Percentiles rank a stretch among this genome's conserved stretches.
These are phyloP conservation scores for Nematodospora anomalae DNA, from an alignment of 1,139 yeast species.

Conservation along the genomic window DNA sequence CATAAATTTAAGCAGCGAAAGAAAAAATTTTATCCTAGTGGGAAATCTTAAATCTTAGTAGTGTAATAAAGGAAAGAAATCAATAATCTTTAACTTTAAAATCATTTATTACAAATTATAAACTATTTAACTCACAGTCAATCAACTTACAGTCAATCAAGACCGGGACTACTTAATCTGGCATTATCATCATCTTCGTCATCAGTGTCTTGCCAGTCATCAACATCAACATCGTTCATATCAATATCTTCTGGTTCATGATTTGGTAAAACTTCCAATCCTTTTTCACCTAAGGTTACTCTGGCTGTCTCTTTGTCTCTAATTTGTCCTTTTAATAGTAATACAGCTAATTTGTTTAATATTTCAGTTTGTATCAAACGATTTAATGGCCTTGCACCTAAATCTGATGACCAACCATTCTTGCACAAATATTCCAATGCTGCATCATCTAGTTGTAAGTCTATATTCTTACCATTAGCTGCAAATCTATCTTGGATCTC, in stretches of 20 bases:
- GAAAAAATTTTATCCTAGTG: too few species aligned
- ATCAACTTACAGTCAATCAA: slow-evolving; percentile 10
- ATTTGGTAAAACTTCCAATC: slow-evolving; percentile 80
- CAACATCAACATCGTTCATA: slow-evolving; percentile 54
- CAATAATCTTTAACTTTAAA: too few species aligned
- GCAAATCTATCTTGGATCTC: slow-evolving; percentile 87
- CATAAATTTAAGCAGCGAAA: too few species aligned
- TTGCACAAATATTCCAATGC: slow-evolving; percentile 81
- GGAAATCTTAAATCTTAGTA: too few species aligned
- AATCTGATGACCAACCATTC: slow-evolving; percentile 86
- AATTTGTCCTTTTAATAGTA: slow-evolving; percentile 82
- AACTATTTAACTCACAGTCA: not conserved
- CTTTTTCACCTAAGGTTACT: slow-evolving; percentile 59
- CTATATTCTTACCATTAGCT: slow-evolving; percentile 74
- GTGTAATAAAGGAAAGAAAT: too few species aligned
- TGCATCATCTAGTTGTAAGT: slow-evolving; percentile 64
- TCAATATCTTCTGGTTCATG: slow-evolving; percentile 68
- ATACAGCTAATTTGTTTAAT: slow-evolving; percentile 84
- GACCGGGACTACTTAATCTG: slow-evolving; percentile 8
- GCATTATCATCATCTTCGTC: slow-evolving; percentile 53
- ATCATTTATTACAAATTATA: too few species aligned
- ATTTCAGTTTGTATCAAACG: slow-evolving; percentile 87
- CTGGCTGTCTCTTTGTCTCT: slow-evolving; percentile 81
- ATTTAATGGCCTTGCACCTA: slow-evolving; percentile 98
- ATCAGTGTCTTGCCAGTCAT: slow-evolving; percentile 54